phyloP scores from a whole-genome alignment of 106 monocot species.

The Phalaenopsis aphrodite region DNA sequence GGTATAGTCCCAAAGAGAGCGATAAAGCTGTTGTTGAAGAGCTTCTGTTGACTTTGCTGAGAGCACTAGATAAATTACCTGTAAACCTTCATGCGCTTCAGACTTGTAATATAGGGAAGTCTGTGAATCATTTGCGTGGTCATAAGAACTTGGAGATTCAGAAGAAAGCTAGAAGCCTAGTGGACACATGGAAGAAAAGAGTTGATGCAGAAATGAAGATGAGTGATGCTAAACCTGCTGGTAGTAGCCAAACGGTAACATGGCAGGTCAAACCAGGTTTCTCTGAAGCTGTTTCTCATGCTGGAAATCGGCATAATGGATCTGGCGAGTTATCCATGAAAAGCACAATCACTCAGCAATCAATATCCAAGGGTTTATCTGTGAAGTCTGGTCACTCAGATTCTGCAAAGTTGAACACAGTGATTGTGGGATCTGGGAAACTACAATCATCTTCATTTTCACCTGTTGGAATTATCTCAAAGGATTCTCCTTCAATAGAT shows the following conservation, averaged over 20 bases:
- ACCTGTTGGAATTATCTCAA: slow-evolving; percentile 23
- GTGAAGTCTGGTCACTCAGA: slow-evolving; percentile 18
- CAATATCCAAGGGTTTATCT: slow-evolving; percentile 31
- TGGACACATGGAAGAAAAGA: slow-evolving; percentile 94
- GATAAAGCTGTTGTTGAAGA: slow-evolving; percentile 72
- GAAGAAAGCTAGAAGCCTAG: slow-evolving; percentile 78
- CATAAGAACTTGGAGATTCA: slow-evolving; percentile 85
- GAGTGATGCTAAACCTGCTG: slow-evolving; percentile 48
- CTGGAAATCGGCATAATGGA: slow-evolving; percentile 21
- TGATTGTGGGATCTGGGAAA: slow-evolving; percentile 30
- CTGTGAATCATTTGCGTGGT: slow-evolving; percentile 76
- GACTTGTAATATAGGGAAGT: slow-evolving; percentile 78
- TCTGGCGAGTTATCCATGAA: slow-evolving; percentile 31
- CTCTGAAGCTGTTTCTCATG: slow-evolving; percentile 45
- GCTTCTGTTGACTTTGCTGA: slow-evolving; percentile 64
- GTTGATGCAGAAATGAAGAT: slow-evolving; percentile 82
- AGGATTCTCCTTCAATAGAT: slow-evolving; percentile 33
- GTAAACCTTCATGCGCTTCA: slow-evolving; percentile 81
- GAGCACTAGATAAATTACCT: slow-evolving; percentile 83
- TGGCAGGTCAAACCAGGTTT: slow-evolving; percentile 51
- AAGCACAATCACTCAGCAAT: slow-evolving; percentile 19
- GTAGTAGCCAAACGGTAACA: slow-evolving; percentile 29
- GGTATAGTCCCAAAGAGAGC: slow-evolving; percentile 53
- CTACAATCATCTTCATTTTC: slow-evolving; percentile 14
- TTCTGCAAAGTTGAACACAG: slow-evolving; percentile 9